Evolutionary conservation across 2,329 filamentous ascomycete species (phyloP), one percentile per base, ranked within the genome.

Genomic region (Xylariaceae sp.): DNA sequence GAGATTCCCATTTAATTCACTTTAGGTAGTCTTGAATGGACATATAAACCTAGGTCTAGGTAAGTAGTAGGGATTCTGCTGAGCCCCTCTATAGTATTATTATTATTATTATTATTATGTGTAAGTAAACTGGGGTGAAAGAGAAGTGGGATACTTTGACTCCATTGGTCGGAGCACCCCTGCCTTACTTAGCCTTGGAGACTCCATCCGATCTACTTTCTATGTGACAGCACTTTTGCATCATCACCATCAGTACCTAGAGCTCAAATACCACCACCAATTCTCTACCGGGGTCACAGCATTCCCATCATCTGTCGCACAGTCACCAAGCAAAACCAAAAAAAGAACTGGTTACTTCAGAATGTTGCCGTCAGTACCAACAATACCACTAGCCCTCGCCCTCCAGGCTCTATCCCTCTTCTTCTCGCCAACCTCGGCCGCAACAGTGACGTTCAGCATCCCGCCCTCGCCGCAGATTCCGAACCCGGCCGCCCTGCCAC

Each of bases 401-500:
- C 66, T 77, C 58, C 60, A 76, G 49, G 69, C 76, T 50, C 63
- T 72, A 45, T 68, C 77, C 62, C 65, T 63, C 57, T 43, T 70
- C 56, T 57, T 63, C 26, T 46, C 65, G 28, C 64, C 65, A 39
- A 52, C 68, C 44, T 59, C 68, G 61, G 58, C 68, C 2, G 70
- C 82, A 3, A 78, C 77, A 26, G 56, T 85, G 31, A 78, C 77
- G 58, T 74, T 85, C 61, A 74, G 74, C 65, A 64, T 80, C 59
- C 78, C 77, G 36, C 41, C 75, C 1, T 69, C 73, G 21, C 63
- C 69, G 8, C 65, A 67, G 19, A 71, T 79, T 21, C 76, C 79
- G 17, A 82, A 82, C 75, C 81, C 81, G 12, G 71, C 75, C 70
- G 71, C 79, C 45, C 84, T 87, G 50, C 87, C 87, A 5, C 33